Evolutionary conservation across 2,329 filamentous ascomycete species (phyloP).

Genomic region (Polychaeton citri): DNA sequence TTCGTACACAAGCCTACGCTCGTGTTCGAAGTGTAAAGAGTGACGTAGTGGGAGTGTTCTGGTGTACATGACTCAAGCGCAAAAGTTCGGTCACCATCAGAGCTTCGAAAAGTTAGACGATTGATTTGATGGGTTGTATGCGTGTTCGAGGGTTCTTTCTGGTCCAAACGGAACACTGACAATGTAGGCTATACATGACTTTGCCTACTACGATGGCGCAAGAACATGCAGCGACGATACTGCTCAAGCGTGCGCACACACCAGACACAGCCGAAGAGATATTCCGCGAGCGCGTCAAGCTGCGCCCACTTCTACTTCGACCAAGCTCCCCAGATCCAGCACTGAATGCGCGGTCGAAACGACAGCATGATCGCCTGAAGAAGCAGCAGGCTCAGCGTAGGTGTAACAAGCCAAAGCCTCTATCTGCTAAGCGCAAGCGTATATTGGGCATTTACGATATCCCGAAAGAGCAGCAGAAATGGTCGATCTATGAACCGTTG

Average conservation of each 20-base stretch:
- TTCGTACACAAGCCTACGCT: too few species aligned
- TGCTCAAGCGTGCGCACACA: slow-evolving; percentile 69
- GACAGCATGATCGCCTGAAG: slow-evolving; percentile 21
- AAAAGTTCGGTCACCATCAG: too few species aligned
- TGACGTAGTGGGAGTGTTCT: too few species aligned
- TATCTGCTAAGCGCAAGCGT: slow-evolving; percentile 70
- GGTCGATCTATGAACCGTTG: slow-evolving; percentile 64
- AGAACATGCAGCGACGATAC: slow-evolving; percentile 32
- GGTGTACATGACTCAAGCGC: too few species aligned
- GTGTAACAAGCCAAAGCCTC: slow-evolving; percentile 47
- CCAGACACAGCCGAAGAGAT: slow-evolving; percentile 57
- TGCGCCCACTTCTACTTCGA: slow-evolving; percentile 66
- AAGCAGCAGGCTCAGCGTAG: slow-evolving; percentile 19
- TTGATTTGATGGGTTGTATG: too few species aligned
- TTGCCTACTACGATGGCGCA: slow-evolving; percentile 2
- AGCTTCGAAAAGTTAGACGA: too few species aligned
- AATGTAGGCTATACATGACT: too few species aligned
- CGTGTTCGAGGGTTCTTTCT: too few species aligned
- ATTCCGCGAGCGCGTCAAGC: slow-evolving; percentile 69
- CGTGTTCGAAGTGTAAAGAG: too few species aligned
- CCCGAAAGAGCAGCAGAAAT: slow-evolving; percentile 53
- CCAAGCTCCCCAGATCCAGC: slow-evolving; percentile 53
- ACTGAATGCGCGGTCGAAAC: slow-evolving; percentile 40
- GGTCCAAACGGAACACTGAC: too few species aligned
- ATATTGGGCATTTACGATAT: slow-evolving; percentile 61